A percentile compares a stretch with the other conserved stretches of the same genome.
These are phyloP conservation scores for Angomonas ambiguus DNA, from an alignment of 208 protist species.

Conservation along the genomic window DNA sequence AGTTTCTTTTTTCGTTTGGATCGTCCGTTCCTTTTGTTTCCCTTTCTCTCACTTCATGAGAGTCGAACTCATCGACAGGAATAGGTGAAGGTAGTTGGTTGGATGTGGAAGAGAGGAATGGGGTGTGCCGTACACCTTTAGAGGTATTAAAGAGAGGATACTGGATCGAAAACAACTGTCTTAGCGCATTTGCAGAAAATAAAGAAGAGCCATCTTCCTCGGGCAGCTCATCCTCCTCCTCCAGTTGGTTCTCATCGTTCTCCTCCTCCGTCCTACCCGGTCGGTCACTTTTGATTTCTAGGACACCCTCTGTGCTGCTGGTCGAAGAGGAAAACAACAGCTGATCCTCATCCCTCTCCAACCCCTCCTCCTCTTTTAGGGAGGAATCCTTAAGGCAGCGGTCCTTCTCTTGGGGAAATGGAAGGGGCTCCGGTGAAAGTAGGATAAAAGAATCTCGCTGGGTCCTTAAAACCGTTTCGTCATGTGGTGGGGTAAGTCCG, in stretches of 20 bases:
- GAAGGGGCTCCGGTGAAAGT: background rate
- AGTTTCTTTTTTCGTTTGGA: background rate
- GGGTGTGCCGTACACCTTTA: too few species aligned
- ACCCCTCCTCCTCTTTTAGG: background rate
- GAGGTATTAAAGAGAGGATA: background rate
- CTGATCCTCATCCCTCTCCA: background rate
- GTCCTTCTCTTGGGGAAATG: background rate
- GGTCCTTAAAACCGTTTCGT: background rate
- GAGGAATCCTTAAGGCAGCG: too few species aligned
- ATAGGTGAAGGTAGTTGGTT: too few species aligned
- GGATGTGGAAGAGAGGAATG: too few species aligned
- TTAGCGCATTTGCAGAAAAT: background rate
- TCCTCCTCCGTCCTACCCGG: background rate
- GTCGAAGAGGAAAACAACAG: background rate
- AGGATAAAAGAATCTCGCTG: background rate
- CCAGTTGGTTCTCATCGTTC: background rate
- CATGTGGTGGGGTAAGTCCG: too few species aligned
- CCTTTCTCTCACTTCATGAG: background rate
- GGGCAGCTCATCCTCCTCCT: too few species aligned
- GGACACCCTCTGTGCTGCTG: background rate
- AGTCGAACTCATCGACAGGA: too few species aligned
- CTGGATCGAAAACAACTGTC: background rate
- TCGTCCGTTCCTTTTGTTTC: background rate
- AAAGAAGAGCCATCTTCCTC: too few species aligned
- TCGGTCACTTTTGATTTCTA: background rate